Evolutionary conservation across 169 alveolate genomes (phyloP).

Genomic region (Nephromyces sp.): DNA sequence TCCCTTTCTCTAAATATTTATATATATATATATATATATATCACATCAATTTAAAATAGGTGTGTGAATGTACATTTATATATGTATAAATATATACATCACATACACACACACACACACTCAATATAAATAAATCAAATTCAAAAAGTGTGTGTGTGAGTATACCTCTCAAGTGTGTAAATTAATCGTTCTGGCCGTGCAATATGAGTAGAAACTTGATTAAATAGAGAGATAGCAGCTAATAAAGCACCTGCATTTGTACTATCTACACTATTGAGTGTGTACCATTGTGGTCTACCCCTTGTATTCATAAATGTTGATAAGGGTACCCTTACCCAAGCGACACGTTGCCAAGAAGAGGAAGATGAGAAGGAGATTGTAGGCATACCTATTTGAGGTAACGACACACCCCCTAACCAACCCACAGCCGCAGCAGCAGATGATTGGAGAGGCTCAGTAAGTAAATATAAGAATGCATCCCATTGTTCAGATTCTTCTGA

Average conservation of each 20-base stretch:
- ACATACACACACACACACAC: no score
- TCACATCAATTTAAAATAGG: no score
- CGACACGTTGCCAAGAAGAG: conserved; percentile 35
- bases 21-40: no score
- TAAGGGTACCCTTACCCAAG: conserved; percentile 64
- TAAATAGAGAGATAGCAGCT: conserved; percentile 39
- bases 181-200: conserved; percentile 62
- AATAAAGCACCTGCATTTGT: conserved; percentile 32
- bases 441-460: no score
- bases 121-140: no score
- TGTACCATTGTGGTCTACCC: conserved; percentile 72
- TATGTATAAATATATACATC: no score
- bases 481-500: conserved; percentile 37
- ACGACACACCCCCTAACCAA: conserved; percentile 28
- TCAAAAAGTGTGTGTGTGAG: background rate
- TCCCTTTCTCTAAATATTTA: no score
- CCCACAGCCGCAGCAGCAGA: conserved; percentile 40
- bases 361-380: conserved; percentile 12
- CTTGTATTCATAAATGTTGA: conserved; percentile 37
- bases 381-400: conserved; percentile 15
- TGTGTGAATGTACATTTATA: no score
- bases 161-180: conserved; percentile 46
- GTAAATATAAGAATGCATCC: conserved; percentile 49
- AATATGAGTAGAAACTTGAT: conserved; percentile 25
- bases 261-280: conserved; percentile 33